phyloP scores from a whole-genome alignment of 805 yeast species.

The Zygosaccharomyces rouxii region DNA sequence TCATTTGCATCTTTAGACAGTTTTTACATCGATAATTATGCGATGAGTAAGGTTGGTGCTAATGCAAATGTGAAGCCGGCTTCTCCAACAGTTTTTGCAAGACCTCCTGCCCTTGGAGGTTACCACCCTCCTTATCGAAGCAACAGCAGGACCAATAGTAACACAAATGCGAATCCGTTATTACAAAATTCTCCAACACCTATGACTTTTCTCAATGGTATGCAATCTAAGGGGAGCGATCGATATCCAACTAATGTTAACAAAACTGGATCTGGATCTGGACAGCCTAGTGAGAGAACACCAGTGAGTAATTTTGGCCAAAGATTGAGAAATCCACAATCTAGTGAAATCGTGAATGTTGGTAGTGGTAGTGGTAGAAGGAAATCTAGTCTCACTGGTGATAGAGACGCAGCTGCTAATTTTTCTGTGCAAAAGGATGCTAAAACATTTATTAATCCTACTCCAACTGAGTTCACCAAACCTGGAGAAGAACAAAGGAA shows the following conservation, averaged over 20 bases:
- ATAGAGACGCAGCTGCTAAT: neutral
- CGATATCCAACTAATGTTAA: conserved; percentile 11
- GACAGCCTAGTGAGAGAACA: neutral
- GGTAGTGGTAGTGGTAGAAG: neutral
- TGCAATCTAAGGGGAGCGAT: conserved; percentile 14
- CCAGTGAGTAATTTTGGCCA: neutral
- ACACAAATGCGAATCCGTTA: neutral
- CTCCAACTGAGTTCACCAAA: neutral
- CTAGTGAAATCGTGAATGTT: neutral
- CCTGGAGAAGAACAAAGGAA: neutral
- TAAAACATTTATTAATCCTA: conserved; percentile 2
- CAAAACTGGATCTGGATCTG: conserved; percentile 2
- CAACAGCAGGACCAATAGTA: conserved; percentile 3
- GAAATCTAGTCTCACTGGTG: neutral
- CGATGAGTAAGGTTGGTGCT: conserved; percentile 25
- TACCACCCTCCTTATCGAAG: conserved; percentile 4
- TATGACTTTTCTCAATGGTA: conserved; percentile 8
- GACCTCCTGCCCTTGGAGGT: conserved; percentile 17
- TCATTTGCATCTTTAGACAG: conserved; percentile 78
- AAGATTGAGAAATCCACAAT: neutral
- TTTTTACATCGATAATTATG: conserved; percentile 53
- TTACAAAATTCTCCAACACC: conserved; percentile 12
- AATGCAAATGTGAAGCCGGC: conserved; percentile 7
- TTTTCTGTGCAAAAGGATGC: neutral
- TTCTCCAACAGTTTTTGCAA: conserved; percentile 13